phyloP scores from a whole-genome alignment of 139 green algal genomes.

The Picochlorum sp. region DNA sequence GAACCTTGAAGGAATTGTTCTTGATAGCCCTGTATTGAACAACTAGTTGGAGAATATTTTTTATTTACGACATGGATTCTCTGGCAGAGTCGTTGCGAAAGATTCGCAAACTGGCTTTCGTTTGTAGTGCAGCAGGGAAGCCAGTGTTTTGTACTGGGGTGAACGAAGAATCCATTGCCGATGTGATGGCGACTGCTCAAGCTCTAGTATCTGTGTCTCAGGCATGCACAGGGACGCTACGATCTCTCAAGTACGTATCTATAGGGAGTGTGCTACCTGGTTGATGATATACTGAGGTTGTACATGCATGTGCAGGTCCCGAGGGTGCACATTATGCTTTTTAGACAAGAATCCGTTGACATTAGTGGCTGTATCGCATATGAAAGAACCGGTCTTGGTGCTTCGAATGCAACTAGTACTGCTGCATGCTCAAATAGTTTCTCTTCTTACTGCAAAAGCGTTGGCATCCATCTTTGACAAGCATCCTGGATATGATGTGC shows the following conservation, averaged over 20 bases:
- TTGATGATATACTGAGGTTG: not conserved
- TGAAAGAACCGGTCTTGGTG: constrained; percentile 20
- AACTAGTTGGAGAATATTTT: not conserved
- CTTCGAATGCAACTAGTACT: constrained; percentile 30
- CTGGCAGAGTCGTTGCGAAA: not conserved
- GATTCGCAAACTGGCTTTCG: constrained; percentile 21
- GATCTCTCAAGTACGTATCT: not conserved
- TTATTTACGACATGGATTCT: not conserved
- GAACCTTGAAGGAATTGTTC: too few species aligned
- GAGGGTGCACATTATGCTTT: constrained; percentile 13
- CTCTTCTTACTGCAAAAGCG: constrained; percentile 22
- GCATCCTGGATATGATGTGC: constrained; percentile 23
- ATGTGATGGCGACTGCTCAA: constrained; percentile 23
- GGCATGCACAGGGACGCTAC: constrained; percentile 4
- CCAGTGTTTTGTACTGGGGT: constrained; percentile 20
- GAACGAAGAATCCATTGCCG: constrained; percentile 14
- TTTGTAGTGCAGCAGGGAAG: constrained; percentile 29
- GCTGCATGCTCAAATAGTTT: constrained; percentile 24
- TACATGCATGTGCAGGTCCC: not conserved
- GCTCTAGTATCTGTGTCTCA: constrained; percentile 24
- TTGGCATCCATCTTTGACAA: constrained; percentile 17
- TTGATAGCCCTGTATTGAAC: not conserved
- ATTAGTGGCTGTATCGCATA: constrained; percentile 18
- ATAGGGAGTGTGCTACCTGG: too few species aligned
- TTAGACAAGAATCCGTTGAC: constrained; percentile 23